Percentiles rank a stretch among this genome's conserved stretches.
Conservation (phyloP, 768 basidiomycete species). For the Russula olivacea region DNA sequence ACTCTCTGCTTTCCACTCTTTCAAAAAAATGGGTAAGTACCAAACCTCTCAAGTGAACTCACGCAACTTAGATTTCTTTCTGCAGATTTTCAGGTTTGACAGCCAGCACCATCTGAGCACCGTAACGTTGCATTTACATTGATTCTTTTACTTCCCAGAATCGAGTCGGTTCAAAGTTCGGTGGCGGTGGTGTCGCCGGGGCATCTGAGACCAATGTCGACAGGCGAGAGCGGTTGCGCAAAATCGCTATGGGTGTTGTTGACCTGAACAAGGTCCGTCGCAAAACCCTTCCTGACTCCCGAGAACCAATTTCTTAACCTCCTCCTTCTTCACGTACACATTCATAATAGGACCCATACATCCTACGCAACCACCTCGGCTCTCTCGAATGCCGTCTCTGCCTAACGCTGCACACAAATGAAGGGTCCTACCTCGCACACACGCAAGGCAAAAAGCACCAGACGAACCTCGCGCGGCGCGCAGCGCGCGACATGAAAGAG, state of each 20-base stretch:
- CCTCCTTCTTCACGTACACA: background rate
- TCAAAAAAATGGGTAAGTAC: constrained; percentile 21
- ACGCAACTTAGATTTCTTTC: background rate
- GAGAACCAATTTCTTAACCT: background rate
- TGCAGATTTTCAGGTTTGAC: constrained; percentile 22
- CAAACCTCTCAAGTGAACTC: background rate
- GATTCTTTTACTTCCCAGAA: constrained; percentile 46
- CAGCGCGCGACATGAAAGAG: constrained; percentile 96
- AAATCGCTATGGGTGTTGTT: constrained; percentile 95
- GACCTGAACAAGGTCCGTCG: constrained; percentile 85
- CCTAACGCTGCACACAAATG: constrained; percentile 97
- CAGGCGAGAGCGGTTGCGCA: constrained; percentile 86
- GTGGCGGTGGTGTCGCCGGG: constrained; percentile 93
- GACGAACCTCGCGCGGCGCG: constrained; percentile 94
- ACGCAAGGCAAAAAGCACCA: constrained; percentile 99
- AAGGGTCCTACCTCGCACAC: constrained; percentile 97
- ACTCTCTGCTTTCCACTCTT: background rate
- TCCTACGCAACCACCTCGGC: constrained; percentile 96
- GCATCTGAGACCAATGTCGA: constrained; percentile 95
- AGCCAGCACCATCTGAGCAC: background rate
- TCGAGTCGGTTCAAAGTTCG: constrained; percentile 93
- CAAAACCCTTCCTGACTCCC: background rate
- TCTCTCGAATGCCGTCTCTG: constrained; percentile 98
- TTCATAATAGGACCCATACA: constrained; percentile 79
- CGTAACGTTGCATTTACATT: background rate